A percentile compares a stretch with the other conserved stretches of the same genome.
Conservation (phyloP, 73 alveolate genomes). For the Paramecium bursaria region DNA sequence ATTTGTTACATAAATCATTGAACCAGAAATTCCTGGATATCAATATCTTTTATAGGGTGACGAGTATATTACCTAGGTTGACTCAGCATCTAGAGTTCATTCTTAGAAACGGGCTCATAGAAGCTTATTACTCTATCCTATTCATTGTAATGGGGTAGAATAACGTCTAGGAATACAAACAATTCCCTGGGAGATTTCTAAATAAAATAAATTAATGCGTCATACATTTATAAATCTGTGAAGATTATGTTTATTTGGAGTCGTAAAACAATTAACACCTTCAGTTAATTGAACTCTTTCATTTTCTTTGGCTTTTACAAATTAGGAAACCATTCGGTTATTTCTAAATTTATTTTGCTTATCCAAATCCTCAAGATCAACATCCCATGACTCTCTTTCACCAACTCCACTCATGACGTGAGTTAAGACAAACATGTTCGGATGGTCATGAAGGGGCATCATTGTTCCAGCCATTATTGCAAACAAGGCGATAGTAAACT, state of each 20-base stretch:
- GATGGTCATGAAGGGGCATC: slow-evolving; percentile 63
- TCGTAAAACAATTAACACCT: slow-evolving; percentile 60
- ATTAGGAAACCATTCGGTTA: neutral
- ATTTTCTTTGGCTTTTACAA: slow-evolving; percentile 19
- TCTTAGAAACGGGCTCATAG: slow-evolving; percentile 35
- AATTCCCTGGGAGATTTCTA: slow-evolving; percentile 7
- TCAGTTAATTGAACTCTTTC: slow-evolving; percentile 3
- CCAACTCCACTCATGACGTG: slow-evolving; percentile 50
- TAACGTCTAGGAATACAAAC: slow-evolving; percentile 39
- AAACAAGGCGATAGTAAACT: slow-evolving; percentile 43
- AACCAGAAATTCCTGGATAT: slow-evolving; percentile 39
- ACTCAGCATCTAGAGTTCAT: slow-evolving; percentile 22
- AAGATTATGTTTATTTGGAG: slow-evolving; percentile 48
- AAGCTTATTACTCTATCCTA: slow-evolving; percentile 48
- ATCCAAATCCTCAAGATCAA: slow-evolving; percentile 6
- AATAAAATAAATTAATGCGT: neutral
- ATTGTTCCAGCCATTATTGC: slow-evolving; percentile 45
- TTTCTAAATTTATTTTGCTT: neutral
- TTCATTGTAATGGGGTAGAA: slow-evolving; percentile 53
- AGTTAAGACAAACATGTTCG: slow-evolving; percentile 58
- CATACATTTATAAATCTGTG: slow-evolving; percentile 52
- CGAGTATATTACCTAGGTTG: slow-evolving; percentile 16
- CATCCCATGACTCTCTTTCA: slow-evolving; percentile 60
- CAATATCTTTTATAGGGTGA: slow-evolving; percentile 41
- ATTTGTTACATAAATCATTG: neutral